A percentile compares a stretch with the other conserved stretches of the same genome.
Conservation (phyloP, 2,329 filamentous ascomycete genomes). For the Phyllosticta ampelicida region DNA sequence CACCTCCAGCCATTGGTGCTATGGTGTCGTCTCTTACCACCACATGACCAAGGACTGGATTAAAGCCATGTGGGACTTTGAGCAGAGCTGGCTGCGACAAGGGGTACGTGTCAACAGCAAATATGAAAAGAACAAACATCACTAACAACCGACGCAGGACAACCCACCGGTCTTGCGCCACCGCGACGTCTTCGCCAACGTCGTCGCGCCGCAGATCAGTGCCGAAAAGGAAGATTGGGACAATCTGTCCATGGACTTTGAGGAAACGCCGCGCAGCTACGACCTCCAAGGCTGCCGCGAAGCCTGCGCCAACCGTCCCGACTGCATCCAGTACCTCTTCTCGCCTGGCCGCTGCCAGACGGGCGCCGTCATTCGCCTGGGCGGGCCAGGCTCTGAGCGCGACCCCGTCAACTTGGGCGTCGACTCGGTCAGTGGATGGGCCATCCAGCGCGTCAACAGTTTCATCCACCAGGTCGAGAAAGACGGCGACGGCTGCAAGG, state of each 20-base stretch:
- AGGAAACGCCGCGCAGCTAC: slow-evolving; percentile 18
- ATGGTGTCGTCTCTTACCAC: slow-evolving; percentile 32
- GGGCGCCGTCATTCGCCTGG: slow-evolving; percentile 21
- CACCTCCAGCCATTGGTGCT: slow-evolving; percentile 32
- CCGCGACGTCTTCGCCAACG: slow-evolving; percentile 27
- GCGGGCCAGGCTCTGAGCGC: slow-evolving; percentile 21
- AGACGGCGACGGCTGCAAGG: neutral
- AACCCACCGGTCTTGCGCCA: slow-evolving; percentile 25
- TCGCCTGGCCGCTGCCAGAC: slow-evolving; percentile 24
- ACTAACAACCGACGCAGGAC: slow-evolving; percentile 15
- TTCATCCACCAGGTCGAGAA: slow-evolving; percentile 21
- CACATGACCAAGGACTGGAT: slow-evolving; percentile 28
- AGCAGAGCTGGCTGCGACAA: slow-evolving; percentile 27
- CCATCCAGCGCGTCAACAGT: slow-evolving; percentile 25
- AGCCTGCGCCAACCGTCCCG: slow-evolving; percentile 22
- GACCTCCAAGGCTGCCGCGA: slow-evolving; percentile 23
- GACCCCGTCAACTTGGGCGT: slow-evolving; percentile 2
- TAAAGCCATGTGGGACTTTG: slow-evolving; percentile 29
- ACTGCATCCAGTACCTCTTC: slow-evolving; percentile 28
- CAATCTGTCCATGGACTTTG: slow-evolving; percentile 24
- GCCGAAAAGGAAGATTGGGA: slow-evolving; percentile 20
- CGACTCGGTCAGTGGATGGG: slow-evolving; percentile 24
- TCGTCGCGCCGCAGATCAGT: slow-evolving; percentile 22
- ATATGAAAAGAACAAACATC: too few species aligned
- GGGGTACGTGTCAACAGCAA: slow-evolving; percentile 14